Conservation (phyloP, 257 asterid genomes). For the Solanum commersonii region DNA sequence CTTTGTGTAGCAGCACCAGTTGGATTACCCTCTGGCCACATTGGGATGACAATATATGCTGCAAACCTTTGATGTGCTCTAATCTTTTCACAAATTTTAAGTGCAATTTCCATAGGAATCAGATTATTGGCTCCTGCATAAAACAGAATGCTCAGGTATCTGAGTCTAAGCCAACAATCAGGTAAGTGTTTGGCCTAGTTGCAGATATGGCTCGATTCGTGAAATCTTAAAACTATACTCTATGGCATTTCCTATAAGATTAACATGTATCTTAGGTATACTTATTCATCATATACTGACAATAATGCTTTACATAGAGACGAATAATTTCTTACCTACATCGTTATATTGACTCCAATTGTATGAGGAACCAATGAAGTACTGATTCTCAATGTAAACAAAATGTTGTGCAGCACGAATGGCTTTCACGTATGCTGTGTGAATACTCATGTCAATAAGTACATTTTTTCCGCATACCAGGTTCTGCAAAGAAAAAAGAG, state of each 20-base stretch:
- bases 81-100: conserved; percentile 81
- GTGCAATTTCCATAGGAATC: conserved; percentile 94
- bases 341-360: conserved; percentile 83
- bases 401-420: conserved; percentile 93
- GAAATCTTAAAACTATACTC: not conserved
- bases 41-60: conserved; percentile 82
- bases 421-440: conserved; percentile 84
- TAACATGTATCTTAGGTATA: not conserved
- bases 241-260: not conserved
- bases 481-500: conserved; percentile 42
- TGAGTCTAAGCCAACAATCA: not conserved
- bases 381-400: conserved; percentile 91
- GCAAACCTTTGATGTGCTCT: conserved; percentile 92
- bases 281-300: not conserved
- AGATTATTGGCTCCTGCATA: conserved; percentile 83
- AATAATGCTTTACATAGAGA: not conserved
- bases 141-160: not conserved
- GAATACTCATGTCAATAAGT: conserved; percentile 95
- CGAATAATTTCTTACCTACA: conserved; percentile 40
- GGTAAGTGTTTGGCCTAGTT: not conserved
- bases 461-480: conserved; percentile 91
- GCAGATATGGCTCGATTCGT: not conserved
- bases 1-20: conserved; percentile 93
- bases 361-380: conserved; percentile 93
- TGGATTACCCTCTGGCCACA: conserved; percentile 99